A percentile compares a stretch with the other conserved stretches of the same genome.
Conservation (phyloP, 441 rosid genomes). For the Euphorbia corollata region DNA sequence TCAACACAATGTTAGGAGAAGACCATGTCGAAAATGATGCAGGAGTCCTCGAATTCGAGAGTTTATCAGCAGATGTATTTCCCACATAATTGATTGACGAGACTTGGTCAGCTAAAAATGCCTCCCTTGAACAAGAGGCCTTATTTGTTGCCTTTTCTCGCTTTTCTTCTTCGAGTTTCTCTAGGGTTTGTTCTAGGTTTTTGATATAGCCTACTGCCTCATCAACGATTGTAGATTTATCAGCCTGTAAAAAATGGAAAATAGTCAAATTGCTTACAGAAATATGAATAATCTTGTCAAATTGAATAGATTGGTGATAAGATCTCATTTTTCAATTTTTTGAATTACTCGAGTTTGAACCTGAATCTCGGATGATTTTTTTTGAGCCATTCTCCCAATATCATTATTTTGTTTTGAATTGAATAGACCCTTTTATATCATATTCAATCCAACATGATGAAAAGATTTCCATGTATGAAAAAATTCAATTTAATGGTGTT, state of each 20-base stretch:
- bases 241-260: constrained; percentile 36
- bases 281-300: too few relatives aligned
- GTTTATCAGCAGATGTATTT: background rate
- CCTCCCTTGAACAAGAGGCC: constrained; percentile 43
- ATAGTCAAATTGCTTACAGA: background rate
- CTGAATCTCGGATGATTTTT: too few relatives aligned
- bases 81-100: constrained; percentile 16
- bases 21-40: constrained; percentile 55
- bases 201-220: constrained; percentile 61
- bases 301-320: too few relatives aligned
- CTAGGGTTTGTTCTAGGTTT: constrained; percentile 44
- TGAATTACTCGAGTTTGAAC: too few relatives aligned
- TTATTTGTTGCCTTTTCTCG: constrained; percentile 29
- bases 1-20: constrained; percentile 59
- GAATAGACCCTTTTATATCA: too few relatives aligned
- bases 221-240: constrained; percentile 73
- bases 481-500: too few relatives aligned
- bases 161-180: constrained; percentile 47
- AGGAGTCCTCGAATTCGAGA: constrained; percentile 26
- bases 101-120: constrained; percentile 47
- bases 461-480: too few relatives aligned
- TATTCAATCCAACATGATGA: too few relatives aligned
- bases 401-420: too few relatives aligned
- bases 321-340: too few relatives aligned
- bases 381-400: too few relatives aligned